A percentile compares a stretch with the other conserved stretches of the same genome.
These are phyloP conservation scores for Blastobotrys mokoenaii DNA, from an alignment of 805 yeast species.

Conservation along the genomic window DNA sequence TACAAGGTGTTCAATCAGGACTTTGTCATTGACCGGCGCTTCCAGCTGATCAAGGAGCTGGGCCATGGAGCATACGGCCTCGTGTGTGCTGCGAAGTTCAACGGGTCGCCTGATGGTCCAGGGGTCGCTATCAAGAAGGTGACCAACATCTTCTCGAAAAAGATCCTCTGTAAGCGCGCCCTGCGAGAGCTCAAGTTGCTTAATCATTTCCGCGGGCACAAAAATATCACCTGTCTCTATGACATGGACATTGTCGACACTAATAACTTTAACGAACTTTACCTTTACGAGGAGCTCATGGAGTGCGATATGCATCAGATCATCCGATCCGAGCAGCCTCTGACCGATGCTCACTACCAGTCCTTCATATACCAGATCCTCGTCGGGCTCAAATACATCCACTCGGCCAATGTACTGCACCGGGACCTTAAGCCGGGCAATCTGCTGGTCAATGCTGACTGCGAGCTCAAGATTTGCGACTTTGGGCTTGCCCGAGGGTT, in stretches of 20 bases:
- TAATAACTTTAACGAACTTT: conserved; percentile 78
- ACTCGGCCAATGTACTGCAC: conserved; percentile 86
- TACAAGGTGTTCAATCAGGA: conserved; percentile 80
- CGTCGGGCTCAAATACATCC: conserved; percentile 85
- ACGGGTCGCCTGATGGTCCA: conserved; percentile 63
- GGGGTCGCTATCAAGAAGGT: conserved; percentile 93
- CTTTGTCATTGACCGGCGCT: conserved; percentile 81
- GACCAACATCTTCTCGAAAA: conserved; percentile 86
- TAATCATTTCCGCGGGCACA: conserved; percentile 92
- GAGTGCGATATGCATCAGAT: conserved; percentile 98
- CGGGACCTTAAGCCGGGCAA: conserved; percentile 90
- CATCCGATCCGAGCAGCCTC: conserved; percentile 84
- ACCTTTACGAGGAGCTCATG: conserved; percentile 93
- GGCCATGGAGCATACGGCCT: conserved; percentile 99
- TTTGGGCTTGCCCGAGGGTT: conserved; percentile 74
- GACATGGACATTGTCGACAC: conserved; percentile 86
- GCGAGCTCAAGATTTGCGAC: conserved; percentile 91
- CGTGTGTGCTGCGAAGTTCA: conserved; percentile 87
- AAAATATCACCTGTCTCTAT: conserved; percentile 89
- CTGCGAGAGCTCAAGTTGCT: conserved; percentile 82
- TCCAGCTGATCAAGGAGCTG: conserved; percentile 81
- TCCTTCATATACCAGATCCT: conserved; percentile 84
- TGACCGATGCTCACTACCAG: conserved; percentile 93
- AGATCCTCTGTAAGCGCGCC: conserved; percentile 85
- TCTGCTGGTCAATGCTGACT: conserved; percentile 76